Evolutionary conservation across 306 rosid species (phyloP), one percentile per base, ranked within the genome.

Genomic region (Calophaca sinica): DNA sequence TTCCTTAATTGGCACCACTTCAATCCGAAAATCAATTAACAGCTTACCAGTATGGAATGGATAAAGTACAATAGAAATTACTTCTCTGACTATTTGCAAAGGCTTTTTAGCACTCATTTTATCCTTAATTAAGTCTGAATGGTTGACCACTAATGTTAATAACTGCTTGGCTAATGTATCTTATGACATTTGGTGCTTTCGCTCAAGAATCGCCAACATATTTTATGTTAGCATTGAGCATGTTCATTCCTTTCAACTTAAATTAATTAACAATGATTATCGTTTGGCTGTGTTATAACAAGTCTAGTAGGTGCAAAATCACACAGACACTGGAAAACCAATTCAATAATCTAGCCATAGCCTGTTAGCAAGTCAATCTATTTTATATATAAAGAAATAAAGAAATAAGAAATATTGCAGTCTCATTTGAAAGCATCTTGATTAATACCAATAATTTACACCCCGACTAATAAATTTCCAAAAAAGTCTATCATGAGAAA

Each of bases 211-310:
- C 20, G 46, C 31, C 20, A 20, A 58, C 45, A 29, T 57, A n/a
- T 41, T 71, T 72, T 29, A 68, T 48, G 45, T 48, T 29, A 48
- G 28, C 62, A 45, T 15, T 65, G 14, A 46, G 15, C 61, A 12
- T 7, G 5, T 9, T 26, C 54, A 45, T 45, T 60, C 28, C 60
- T 60, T 32, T 73, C 29, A 60, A 60, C 38, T 62, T 52, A 52
- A 29, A 52, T 14, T 33, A 57, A 28, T 2, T 28, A 60, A 35
- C 64, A 68, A n/a, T 68, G 63, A 62, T 60, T 29, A 70, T 45
- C 58, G 6, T 61, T 44, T 26, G 48, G 14, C 12, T 49, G 28
- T 70, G 32, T 9, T 61, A 26, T 3, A 52, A 68, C 32, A 41
- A 69, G 45, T 64, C 12, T 8, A 28, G 20, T 64, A 38, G 14